phyloP scores from a whole-genome alignment of 2,329 filamentous ascomycete genomes.

The Aspergillus aculeatus region DNA sequence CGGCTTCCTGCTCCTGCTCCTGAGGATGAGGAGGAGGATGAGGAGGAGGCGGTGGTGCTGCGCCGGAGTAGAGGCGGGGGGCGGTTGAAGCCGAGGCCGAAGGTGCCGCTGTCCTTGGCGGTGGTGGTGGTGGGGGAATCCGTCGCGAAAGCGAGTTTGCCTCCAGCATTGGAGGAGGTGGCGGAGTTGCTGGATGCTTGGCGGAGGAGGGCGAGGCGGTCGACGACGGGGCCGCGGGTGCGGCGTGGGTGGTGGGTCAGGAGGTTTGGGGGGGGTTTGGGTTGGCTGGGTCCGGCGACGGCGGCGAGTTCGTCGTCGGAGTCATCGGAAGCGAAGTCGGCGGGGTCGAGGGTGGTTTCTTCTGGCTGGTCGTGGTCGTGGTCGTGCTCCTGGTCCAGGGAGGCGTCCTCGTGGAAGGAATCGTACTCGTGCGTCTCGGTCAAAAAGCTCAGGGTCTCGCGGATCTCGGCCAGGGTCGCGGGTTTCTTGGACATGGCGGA shows the following conservation, averaged over 20 bases:
- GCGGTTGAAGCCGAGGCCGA: constrained; percentile 35
- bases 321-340: background rate
- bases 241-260: constrained; percentile 36
- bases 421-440: constrained; percentile 66
- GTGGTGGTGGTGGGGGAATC: constrained; percentile 18
- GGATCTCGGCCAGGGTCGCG: constrained; percentile 73
- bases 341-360: constrained; percentile 9
- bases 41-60: constrained; percentile 31
- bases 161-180: constrained; percentile 19
- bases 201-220: constrained; percentile 46
- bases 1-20: constrained; percentile 44
- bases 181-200: constrained; percentile 47
- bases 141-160: constrained; percentile 36
- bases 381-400: constrained; percentile 44
- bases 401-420: constrained; percentile 55
- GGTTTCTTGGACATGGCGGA: constrained; percentile 63
- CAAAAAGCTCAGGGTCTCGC: constrained; percentile 77
- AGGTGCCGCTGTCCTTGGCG: background rate
- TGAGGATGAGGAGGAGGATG: constrained; percentile 51
- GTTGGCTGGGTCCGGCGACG: constrained; percentile 20
- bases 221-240: constrained; percentile 43
- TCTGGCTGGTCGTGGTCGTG: constrained; percentile 13
- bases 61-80: constrained; percentile 34
- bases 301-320: constrained; percentile 12
- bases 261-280: constrained; percentile 26